Conservation (phyloP, 2,329 filamentous ascomycete genomes). For the Cladosporium sp. region DNA sequence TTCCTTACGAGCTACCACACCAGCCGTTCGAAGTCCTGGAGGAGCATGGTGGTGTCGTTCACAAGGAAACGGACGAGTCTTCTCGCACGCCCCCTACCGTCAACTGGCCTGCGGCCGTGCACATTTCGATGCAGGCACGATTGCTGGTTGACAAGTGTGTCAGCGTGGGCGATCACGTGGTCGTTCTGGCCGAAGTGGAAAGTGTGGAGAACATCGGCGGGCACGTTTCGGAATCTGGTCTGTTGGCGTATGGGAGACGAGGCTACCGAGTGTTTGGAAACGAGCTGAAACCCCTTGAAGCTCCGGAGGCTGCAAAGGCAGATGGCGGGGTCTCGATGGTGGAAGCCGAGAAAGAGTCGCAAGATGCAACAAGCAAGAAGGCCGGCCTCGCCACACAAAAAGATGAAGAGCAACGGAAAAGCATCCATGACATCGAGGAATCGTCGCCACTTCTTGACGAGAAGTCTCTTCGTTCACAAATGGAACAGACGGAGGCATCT, state of each 20-base stretch:
- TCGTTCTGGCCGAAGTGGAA: constrained; percentile 42
- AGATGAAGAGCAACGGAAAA: too few relatives aligned
- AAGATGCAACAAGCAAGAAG: neutral
- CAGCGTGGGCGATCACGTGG: constrained; percentile 42
- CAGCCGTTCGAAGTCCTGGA: constrained; percentile 19
- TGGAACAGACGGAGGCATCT: constrained; percentile 1
- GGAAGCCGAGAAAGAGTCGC: neutral
- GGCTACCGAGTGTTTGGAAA: constrained; percentile 17
- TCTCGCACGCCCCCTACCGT: constrained; percentile 4
- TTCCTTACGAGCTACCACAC: constrained; percentile 19
- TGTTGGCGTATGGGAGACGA: constrained; percentile 20
- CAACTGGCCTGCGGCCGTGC: constrained; percentile 15
- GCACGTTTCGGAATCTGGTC: neutral
- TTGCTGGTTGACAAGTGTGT: constrained; percentile 34
- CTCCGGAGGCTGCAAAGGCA: neutral
- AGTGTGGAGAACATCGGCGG: too few relatives aligned
- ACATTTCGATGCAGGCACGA: constrained; percentile 32
- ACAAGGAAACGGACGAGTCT: too few relatives aligned
- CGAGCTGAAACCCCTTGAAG: constrained; percentile 10
- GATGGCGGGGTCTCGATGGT: neutral
- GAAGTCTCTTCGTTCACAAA: neutral
- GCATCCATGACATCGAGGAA: neutral
- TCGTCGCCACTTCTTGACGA: constrained; percentile 6
- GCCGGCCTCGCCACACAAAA: neutral
- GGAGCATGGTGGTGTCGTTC: neutral